Conservation (phyloP, 257 asterid genomes). For the Rhazya stricta region DNA sequence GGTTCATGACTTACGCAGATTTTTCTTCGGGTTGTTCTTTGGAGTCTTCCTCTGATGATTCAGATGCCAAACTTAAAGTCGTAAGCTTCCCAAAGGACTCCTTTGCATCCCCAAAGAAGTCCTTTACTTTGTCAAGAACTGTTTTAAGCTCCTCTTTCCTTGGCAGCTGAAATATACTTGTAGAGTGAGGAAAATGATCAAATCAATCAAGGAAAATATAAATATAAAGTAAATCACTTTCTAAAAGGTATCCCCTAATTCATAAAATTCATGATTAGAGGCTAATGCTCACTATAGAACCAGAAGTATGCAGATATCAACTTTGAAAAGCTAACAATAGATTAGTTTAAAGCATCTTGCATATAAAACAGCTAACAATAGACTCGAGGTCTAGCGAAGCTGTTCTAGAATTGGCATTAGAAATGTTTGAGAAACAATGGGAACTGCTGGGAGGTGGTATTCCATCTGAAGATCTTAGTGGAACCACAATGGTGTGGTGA, state of each 20-base stretch:
- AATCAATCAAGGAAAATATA: neutral
- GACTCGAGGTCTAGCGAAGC: neutral
- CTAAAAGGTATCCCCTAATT: neutral
- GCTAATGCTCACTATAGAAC: neutral
- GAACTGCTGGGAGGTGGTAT: no score
- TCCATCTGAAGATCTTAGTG: no score
- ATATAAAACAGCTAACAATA: no score
- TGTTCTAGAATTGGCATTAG: neutral
- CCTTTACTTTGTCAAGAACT: conserved; percentile 83
- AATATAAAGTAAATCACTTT: neutral
- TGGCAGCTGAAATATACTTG: conserved; percentile 57
- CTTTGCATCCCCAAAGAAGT: conserved; percentile 84
- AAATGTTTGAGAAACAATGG: neutral
- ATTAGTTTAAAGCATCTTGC: neutral
- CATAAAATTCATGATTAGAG: neutral
- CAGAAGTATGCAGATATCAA: neutral
- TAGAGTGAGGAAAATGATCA: neutral
- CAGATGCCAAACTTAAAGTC: conserved; percentile 43
- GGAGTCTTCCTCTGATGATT: conserved; percentile 48
- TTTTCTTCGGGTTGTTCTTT: conserved; percentile 46
- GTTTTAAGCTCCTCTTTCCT: conserved; percentile 71
- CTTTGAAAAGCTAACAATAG: neutral
- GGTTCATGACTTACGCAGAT: conserved; percentile 42
- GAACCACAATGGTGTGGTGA: no score
- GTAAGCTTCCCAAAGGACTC: conserved; percentile 92